phyloP scores from a whole-genome alignment of 768 basidiomycete species.

The Agaricus subrufescens region DNA sequence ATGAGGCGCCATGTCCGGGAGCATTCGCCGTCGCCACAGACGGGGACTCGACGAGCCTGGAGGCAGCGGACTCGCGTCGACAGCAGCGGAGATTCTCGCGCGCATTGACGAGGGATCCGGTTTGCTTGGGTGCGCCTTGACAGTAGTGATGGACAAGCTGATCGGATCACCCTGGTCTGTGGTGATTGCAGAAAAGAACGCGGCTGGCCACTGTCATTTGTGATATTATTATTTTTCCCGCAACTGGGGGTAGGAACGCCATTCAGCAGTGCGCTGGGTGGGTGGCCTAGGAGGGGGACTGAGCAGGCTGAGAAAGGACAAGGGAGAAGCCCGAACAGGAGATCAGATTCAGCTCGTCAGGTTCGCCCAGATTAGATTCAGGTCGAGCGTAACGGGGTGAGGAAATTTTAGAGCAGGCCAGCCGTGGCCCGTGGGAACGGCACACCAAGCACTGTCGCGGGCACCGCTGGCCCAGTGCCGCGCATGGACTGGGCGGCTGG shows the following conservation, averaged over 20 bases:
- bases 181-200: no score
- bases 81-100: constrained; percentile 9
- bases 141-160: constrained; percentile 2
- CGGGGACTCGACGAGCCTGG: no score
- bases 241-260: background rate
- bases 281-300: background rate
- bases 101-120: constrained; percentile 4
- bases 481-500: no score
- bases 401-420: background rate
- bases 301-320: background rate
- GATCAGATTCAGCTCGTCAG: background rate
- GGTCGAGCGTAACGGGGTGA: background rate
- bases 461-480: no score
- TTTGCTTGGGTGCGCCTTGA: background rate
- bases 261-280: background rate
- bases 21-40: no score
- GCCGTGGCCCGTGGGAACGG: no score
- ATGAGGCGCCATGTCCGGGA: no score
- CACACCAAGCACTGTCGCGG: no score
- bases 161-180: constrained; percentile 9
- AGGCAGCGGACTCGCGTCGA: background rate
- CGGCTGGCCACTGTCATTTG: no score
- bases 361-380: constrained; percentile 7
- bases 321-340: background rate
- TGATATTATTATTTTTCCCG: no score